Conservation (phyloP, 495 filamentous ascomycete species). For the Cercophora scortea region DNA sequence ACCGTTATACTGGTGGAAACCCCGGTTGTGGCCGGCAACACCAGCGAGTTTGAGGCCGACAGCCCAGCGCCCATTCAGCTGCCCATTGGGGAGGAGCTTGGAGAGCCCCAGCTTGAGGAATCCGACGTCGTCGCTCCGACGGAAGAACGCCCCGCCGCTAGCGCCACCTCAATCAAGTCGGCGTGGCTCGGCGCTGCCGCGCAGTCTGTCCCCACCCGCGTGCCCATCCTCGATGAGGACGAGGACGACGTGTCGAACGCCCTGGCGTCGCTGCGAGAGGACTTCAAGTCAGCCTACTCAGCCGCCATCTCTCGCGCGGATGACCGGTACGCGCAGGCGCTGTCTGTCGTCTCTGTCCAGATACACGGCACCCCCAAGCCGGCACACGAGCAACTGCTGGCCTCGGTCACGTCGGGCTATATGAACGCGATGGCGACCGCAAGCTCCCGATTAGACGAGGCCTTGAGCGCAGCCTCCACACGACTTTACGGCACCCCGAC, state of each 20-base stretch:
- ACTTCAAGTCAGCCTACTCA: conserved; percentile 47
- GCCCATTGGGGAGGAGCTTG: conserved; percentile 7
- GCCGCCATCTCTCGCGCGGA: conserved; percentile 53
- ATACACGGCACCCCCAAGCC: conserved; percentile 58
- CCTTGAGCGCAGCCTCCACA: conserved; percentile 38
- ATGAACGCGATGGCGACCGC: conserved; percentile 56
- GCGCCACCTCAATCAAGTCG: conserved; percentile 24
- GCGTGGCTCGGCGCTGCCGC: conserved; percentile 39
- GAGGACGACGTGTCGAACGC: conserved; percentile 50
- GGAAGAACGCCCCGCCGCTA: conserved; percentile 1
- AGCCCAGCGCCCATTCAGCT: conserved; percentile 49
- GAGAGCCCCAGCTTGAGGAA: background rate
- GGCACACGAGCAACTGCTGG: conserved; percentile 54
- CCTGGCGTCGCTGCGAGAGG: conserved; percentile 53
- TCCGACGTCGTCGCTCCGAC: background rate
- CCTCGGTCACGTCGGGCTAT: conserved; percentile 62
- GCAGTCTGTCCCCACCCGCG: conserved; percentile 32
- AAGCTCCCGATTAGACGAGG: conserved; percentile 46
- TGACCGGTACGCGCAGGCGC: conserved; percentile 57
- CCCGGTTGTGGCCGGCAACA: conserved; percentile 18
- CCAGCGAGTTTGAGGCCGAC: conserved; percentile 30
- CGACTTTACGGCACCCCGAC: conserved; percentile 38
- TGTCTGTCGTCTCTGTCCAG: conserved; percentile 55
- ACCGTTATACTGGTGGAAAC: conserved; percentile 16
- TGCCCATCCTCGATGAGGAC: conserved; percentile 34